These are phyloP conservation scores for Colletotrichum paranaense DNA, from an alignment of 2,329 filamentous ascomycete genomes.

Conservation along the genomic window DNA sequence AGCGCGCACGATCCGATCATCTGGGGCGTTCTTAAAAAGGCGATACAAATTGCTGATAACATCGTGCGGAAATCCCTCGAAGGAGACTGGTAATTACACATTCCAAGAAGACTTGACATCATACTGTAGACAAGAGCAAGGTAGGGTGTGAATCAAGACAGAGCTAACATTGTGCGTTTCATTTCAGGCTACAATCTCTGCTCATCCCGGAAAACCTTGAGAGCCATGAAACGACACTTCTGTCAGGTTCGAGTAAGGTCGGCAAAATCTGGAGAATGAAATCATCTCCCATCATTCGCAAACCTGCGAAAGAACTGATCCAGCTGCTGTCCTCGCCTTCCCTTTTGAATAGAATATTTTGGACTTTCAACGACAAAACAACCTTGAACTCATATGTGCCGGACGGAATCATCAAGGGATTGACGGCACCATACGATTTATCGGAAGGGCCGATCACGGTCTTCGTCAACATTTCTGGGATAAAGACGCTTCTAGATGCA, in stretches of 20 bases:
- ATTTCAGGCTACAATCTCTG: not conserved
- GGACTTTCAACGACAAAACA: slow-evolving; percentile 10
- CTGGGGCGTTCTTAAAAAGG: slow-evolving; percentile 27
- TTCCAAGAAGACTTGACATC: not conserved
- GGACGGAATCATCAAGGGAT: not conserved
- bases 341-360: not conserved
- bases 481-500: not conserved
- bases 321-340: not conserved
- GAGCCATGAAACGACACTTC: not conserved
- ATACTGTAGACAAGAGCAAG: too few relatives aligned
- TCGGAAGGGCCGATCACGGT: not conserved
- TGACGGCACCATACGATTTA: not conserved
- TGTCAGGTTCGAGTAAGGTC: not conserved
- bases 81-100: slow-evolving; percentile 24
- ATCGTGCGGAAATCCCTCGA: slow-evolving; percentile 16
- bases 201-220: not conserved
- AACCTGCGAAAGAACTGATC: not conserved
- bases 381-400: not conserved
- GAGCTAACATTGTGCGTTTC: not conserved
- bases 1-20: slow-evolving; percentile 18
- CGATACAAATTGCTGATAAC: slow-evolving; percentile 32
- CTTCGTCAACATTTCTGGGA: not conserved
- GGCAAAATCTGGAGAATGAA: not conserved
- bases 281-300: not conserved
- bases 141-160: not conserved